Percentiles rank a stretch among this genome's conserved stretches.
Conservation (phyloP, 495 filamentous ascomycete genomes). For the Lepraria neglecta region DNA sequence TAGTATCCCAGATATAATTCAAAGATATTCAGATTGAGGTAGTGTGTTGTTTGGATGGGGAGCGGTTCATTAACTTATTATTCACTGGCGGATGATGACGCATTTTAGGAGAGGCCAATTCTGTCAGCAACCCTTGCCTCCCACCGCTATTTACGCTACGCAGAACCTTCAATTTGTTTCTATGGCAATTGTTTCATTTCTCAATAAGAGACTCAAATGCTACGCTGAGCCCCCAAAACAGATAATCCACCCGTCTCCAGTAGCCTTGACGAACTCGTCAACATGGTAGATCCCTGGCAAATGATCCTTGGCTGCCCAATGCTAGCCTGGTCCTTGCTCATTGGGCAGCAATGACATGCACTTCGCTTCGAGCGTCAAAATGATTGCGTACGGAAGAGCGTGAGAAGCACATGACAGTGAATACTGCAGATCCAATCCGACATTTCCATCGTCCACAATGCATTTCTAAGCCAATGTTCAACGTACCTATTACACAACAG, state of each 20-base stretch:
- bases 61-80: background rate
- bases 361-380: background rate
- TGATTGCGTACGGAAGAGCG: background rate
- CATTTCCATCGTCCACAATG: background rate
- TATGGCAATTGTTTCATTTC: background rate
- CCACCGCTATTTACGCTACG: background rate
- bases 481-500: too few species aligned
- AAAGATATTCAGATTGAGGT: background rate
- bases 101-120: background rate
- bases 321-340: background rate
- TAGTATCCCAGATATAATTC: background rate
- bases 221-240: background rate
- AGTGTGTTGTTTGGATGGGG: background rate
- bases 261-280: background rate
- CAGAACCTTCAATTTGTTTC: background rate
- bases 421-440: conserved; percentile 7
- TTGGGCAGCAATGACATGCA: conserved; percentile 4
- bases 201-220: background rate
- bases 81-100: background rate
- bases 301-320: background rate
- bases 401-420: background rate
- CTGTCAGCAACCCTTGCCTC: conserved; percentile 5
- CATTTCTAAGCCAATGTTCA: background rate
- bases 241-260: background rate
- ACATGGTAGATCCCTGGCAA: conserved; percentile 2